phyloP scores from a whole-genome alignment of 2,329 filamentous ascomycete species.

The Pseudonectria foliicola region DNA sequence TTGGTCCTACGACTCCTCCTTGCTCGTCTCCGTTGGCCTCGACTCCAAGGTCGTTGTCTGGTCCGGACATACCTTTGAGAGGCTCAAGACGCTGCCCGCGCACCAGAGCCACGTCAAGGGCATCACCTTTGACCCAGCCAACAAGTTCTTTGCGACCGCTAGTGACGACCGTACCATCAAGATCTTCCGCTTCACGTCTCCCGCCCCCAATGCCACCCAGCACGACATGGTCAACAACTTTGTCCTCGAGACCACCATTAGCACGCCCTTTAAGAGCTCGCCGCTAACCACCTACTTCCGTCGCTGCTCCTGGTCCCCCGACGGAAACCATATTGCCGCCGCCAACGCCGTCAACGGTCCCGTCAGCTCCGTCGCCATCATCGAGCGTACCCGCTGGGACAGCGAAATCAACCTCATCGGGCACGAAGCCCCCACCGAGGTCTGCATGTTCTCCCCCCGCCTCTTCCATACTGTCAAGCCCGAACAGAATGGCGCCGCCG shows the following conservation, averaged over 20 bases:
- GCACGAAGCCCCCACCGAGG: constrained; percentile 93
- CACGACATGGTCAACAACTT: constrained; percentile 98
- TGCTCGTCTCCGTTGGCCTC: constrained; percentile 89
- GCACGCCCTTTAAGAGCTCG: constrained; percentile 78
- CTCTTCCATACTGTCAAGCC: constrained; percentile 73
- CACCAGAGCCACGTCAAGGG: constrained; percentile 98
- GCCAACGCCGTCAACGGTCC: constrained; percentile 96
- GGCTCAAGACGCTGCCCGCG: constrained; percentile 84
- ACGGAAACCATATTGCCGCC: constrained; percentile 93
- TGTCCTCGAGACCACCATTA: constrained; percentile 86
- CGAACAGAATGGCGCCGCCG: constrained; percentile 40
- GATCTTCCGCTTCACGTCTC: constrained; percentile 90
- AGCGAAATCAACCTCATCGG: constrained; percentile 96
- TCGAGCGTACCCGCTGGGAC: constrained; percentile 87
- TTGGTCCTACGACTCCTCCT: constrained; percentile 93
- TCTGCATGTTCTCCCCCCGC: constrained; percentile 92
- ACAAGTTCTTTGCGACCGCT: constrained; percentile 98
- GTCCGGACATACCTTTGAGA: constrained; percentile 97
- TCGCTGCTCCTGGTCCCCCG: constrained; percentile 93
- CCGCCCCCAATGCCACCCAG: constrained; percentile 81
- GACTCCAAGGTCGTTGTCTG: constrained; percentile 98
- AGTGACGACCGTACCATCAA: constrained; percentile 96
- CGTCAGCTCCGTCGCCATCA: constrained; percentile 93
- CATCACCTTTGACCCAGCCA: constrained; percentile 95
- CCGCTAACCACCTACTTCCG: constrained; percentile 96